phyloP scores from a whole-genome alignment of 140 eudicot genomes.

The Cichorium intybus region DNA sequence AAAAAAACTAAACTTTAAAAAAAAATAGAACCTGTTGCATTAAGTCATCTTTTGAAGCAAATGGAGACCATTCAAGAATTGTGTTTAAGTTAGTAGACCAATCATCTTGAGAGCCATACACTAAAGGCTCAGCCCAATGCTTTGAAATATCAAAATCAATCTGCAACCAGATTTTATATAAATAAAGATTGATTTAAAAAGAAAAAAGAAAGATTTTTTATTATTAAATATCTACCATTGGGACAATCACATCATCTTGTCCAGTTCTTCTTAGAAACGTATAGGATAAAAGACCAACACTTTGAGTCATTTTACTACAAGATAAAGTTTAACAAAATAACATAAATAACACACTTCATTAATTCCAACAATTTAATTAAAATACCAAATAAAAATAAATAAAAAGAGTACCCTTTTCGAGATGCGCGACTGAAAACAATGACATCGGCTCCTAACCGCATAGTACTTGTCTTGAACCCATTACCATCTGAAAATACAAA shows the following conservation, averaged over 20 bases:
- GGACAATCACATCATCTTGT: conserved; percentile 93
- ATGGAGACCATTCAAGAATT: conserved; percentile 96
- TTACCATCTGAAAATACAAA: conserved; percentile 66
- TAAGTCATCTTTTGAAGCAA: conserved; percentile 61
- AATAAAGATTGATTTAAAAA: not conserved
- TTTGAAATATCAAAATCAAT: conserved; percentile 81
- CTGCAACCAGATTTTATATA: conserved; percentile 40
- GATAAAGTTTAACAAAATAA: conserved; percentile 11
- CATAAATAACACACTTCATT: too few relatives aligned
- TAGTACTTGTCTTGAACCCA: conserved; percentile 93
- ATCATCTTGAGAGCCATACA: conserved; percentile 67
- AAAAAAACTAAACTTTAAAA: not conserved
- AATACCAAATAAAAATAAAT: not conserved
- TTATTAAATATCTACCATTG: conserved; percentile 53
- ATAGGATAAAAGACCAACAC: conserved; percentile 88
- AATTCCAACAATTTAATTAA: not conserved
- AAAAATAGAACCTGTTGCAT: conserved; percentile 66
- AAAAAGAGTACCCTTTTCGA: conserved; percentile 48
- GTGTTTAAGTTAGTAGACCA: conserved; percentile 82
- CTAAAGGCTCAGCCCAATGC: conserved; percentile 76
- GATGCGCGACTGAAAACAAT: conserved; percentile 81
- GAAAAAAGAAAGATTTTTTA: not conserved
- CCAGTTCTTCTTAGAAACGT: conserved; percentile 86
- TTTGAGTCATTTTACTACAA: conserved; percentile 72
- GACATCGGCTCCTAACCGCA: conserved; percentile 92